Conservation (phyloP, 1,284 basidiomycete genomes). For the Ganoderma lingzhi region DNA sequence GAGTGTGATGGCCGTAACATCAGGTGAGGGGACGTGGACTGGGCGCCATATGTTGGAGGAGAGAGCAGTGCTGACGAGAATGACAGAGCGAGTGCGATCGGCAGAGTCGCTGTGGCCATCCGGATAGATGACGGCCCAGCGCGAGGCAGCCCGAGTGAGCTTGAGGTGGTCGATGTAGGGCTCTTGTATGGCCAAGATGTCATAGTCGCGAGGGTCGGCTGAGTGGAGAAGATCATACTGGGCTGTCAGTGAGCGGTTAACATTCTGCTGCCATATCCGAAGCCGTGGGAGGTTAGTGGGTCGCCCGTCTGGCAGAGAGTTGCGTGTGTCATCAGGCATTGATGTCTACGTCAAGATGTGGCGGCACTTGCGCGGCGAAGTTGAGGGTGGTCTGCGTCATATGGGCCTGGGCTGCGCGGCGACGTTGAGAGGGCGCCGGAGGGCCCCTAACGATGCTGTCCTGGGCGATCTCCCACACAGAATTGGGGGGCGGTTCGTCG, state of each 20-base stretch:
- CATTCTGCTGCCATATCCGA: conserved; percentile 41
- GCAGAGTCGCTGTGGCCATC: conserved; percentile 21
- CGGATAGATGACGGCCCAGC: conserved; percentile 43
- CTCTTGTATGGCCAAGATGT: conserved; percentile 46
- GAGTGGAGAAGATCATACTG: conserved; percentile 35
- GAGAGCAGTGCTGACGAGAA: conserved; percentile 40
- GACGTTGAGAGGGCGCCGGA: not conserved
- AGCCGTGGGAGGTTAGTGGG: not conserved
- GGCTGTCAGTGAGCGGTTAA: conserved; percentile 40
- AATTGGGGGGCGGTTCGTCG: fast-evolving
- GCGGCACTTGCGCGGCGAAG: no score
- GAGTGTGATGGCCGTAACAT: conserved; percentile 42
- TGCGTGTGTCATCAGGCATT: not conserved
- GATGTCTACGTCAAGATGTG: no score
- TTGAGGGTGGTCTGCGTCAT: not conserved
- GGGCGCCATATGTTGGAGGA: conserved; percentile 37
- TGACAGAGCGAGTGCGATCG: conserved; percentile 34
- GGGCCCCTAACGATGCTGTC: no score
- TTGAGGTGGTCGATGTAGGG: conserved; percentile 39
- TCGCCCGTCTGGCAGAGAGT: no score
- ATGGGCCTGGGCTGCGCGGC: not conserved
- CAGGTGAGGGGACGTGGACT: conserved; percentile 34
- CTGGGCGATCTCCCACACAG: not conserved
- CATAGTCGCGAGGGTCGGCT: conserved; percentile 30
- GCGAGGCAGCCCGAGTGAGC: conserved; percentile 25